Evolutionary conservation across 1,139 yeast species (phyloP).

Genomic region (Suhomyces kunorum): DNA sequence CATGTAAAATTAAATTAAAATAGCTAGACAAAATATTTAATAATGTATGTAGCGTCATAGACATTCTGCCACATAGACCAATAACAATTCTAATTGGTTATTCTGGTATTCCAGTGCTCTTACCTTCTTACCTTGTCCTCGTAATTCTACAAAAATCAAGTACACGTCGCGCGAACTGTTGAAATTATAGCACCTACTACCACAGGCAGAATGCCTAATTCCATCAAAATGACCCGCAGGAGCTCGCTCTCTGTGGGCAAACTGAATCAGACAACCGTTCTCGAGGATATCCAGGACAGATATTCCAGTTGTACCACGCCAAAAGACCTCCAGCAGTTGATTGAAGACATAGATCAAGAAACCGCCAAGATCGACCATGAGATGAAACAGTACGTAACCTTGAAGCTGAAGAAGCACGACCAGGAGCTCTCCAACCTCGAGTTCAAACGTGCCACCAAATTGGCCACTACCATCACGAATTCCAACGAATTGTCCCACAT

Average conservation of each 20-base stretch:
- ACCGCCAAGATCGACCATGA: constrained; percentile 26
- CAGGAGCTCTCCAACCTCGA: constrained; percentile 41
- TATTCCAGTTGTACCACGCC: constrained; percentile 19
- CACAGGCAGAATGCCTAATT: constrained; percentile 6
- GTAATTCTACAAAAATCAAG: background rate
- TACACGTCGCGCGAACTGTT: constrained; percentile 9
- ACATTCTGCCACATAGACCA: too few species aligned
- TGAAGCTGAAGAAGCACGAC: constrained; percentile 35
- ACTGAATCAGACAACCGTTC: constrained; percentile 1
- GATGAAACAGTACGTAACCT: constrained; percentile 27
- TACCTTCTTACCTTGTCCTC: background rate
- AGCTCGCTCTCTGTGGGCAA: constrained; percentile 5
- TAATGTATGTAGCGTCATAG: too few species aligned
- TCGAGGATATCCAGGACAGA: constrained; percentile 3
- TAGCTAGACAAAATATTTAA: too few species aligned
- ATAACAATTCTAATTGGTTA: too few species aligned
- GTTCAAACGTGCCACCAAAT: constrained; percentile 35
- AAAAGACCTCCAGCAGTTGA: constrained; percentile 23
- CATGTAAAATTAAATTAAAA: too few species aligned
- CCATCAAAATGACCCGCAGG: background rate
- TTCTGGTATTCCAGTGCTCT: background rate
- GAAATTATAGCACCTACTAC: background rate
- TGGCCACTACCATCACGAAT: constrained; percentile 36
- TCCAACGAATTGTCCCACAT: constrained; percentile 52
- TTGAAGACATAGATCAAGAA: constrained; percentile 24